Conservation (phyloP, 495 filamentous ascomycete species). For the Oleoguttula mirabilis region DNA sequence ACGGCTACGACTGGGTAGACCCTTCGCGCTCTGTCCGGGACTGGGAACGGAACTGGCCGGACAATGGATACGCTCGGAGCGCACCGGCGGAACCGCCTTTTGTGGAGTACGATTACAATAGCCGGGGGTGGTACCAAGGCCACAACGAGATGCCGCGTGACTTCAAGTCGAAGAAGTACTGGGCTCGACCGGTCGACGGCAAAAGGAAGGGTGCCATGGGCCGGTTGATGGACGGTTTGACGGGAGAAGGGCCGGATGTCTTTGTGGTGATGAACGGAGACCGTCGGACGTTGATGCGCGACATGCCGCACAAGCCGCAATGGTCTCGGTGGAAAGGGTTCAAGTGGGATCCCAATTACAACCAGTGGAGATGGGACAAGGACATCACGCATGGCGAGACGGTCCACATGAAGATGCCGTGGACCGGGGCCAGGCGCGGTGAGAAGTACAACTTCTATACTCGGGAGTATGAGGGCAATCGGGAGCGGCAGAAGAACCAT, state of each 20-base stretch:
- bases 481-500: not conserved
- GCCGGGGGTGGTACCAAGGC: constrained; percentile 12
- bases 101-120: constrained; percentile 4
- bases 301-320: constrained; percentile 11
- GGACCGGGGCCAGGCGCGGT: too few species aligned
- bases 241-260: constrained; percentile 26
- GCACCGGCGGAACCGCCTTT: constrained; percentile 9
- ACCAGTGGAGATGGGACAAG: not conserved
- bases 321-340: constrained; percentile 11
- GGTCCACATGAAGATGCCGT: too few species aligned
- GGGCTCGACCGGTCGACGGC: constrained; percentile 28
- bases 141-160: not conserved
- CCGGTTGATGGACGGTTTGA: constrained; percentile 25
- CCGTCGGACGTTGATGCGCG: constrained; percentile 14
- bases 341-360: not conserved
- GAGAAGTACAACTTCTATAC: constrained; percentile 12
- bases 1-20: too few species aligned
- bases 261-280: constrained; percentile 24
- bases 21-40: too few species aligned
- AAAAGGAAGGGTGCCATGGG: constrained; percentile 21
- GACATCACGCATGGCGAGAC: too few species aligned
- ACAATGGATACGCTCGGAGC: not conserved
- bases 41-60: too few species aligned
- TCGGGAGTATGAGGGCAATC: constrained; percentile 5
- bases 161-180: constrained; percentile 13